phyloP scores from a whole-genome alignment of 2,329 filamentous ascomycete genomes.

The Calonectria ilicicola region DNA sequence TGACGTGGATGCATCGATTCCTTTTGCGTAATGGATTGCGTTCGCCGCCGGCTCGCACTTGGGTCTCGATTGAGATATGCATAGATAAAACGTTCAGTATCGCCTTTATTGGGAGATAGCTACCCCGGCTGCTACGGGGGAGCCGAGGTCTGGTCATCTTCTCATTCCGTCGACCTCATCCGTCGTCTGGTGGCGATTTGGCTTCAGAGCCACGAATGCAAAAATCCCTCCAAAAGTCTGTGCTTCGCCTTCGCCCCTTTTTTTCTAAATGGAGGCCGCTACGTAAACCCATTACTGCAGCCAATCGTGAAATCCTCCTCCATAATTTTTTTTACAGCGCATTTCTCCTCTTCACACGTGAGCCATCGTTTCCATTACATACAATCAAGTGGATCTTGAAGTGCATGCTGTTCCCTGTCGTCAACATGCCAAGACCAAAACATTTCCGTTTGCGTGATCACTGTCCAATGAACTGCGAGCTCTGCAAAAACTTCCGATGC shows the following conservation, averaged over 20 bases:
- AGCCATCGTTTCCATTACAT: background rate
- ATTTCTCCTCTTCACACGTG: background rate
- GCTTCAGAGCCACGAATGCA: background rate
- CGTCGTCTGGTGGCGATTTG: background rate
- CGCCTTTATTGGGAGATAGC: background rate
- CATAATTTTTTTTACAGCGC: background rate
- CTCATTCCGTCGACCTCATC: background rate
- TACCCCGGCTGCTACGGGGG: background rate
- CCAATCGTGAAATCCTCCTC: background rate
- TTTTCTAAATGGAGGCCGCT: background rate
- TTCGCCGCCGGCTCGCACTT: background rate
- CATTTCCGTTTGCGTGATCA: background rate
- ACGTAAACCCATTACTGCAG: background rate
- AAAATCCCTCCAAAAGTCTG: background rate
- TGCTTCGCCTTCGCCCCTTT: background rate
- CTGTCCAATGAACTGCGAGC: background rate
- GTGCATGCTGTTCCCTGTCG: background rate
- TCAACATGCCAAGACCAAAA: background rate
- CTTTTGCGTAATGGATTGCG: conserved; percentile 1
- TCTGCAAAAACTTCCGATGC: background rate
- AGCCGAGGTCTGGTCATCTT: background rate
- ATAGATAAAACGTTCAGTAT: conserved; percentile 1
- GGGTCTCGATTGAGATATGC: background rate
- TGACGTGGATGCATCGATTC: background rate
- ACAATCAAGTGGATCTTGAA: background rate